These are phyloP conservation scores for Cephaloascus fragrans DNA, from an alignment of 805 yeast species.

Conservation along the genomic window DNA sequence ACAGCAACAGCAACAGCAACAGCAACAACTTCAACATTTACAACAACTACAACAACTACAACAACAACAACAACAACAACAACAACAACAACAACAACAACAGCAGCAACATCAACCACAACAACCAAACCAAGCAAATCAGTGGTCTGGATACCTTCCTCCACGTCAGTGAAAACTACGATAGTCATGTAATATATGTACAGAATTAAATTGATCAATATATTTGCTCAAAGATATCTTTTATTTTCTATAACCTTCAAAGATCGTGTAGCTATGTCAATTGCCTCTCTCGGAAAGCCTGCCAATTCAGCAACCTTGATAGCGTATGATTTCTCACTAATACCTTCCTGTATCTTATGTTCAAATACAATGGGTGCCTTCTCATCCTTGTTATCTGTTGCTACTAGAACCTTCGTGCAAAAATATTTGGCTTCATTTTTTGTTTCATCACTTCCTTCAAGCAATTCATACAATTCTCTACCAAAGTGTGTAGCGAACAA, in stretches of 20 bases:
- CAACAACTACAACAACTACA: slow-evolving; percentile 11
- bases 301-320: slow-evolving; percentile 68
- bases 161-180: not conserved
- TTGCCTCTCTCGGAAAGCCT: slow-evolving; percentile 60
- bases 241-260: slow-evolving; percentile 5
- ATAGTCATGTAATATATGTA: not conserved
- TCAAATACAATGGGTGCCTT: slow-evolving; percentile 29
- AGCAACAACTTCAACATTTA: slow-evolving; percentile 6
- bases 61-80: slow-evolving; percentile 4
- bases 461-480: slow-evolving; percentile 33
- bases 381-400: slow-evolving; percentile 3
- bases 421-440: slow-evolving; percentile 6
- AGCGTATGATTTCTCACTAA: slow-evolving; percentile 71
- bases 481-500: slow-evolving; percentile 91
- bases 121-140: too few species aligned
- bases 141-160: not conserved
- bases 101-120: slow-evolving; percentile 9
- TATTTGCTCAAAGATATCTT: slow-evolving; percentile 1
- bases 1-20: slow-evolving; percentile 5
- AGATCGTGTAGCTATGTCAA: slow-evolving; percentile 38
- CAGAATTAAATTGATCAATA: not conserved
- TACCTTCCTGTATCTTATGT: slow-evolving; percentile 54
- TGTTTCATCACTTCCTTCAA: slow-evolving; percentile 8
- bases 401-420: slow-evolving; percentile 2
- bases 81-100: slow-evolving; percentile 6